Evolutionary conservation across 2,329 filamentous ascomycete species (phyloP), one percentile per base, ranked within the genome.

Genomic region (Fonsecaea pedrosoi): DNA sequence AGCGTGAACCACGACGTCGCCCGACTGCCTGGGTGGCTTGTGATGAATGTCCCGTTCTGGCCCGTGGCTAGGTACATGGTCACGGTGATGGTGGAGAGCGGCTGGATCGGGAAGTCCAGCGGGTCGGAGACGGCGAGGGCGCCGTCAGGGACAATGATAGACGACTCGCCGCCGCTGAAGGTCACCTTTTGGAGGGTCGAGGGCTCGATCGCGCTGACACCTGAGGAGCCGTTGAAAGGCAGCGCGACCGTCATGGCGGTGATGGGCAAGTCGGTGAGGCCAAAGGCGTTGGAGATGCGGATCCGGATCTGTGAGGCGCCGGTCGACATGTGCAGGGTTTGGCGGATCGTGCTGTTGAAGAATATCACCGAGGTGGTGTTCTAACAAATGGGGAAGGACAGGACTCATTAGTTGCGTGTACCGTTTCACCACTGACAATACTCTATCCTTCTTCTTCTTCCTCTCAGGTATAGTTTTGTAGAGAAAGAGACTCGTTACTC

Each of bases 251-350:
- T 85, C 0, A 85, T 85, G 1, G 83, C 82, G 0, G 85, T 87
- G 70, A 91, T 85, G 54, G 85, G 82, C 2, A 91, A 79, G 69
- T 87, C 83, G 40, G 82, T 86, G 1, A 81, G 75, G 2, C 89
- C 88, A 70, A 91, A 90, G 0, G 84, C 85, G 73, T 91, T 91
- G 53, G 87, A 89, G 59, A 91, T 81, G 54, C 86, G 85, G 40
- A 91, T 77, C 9, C 89, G 86, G 68, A 90, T 82, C 25, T 85
- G 82, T 2, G 82, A 77, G 2, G 85, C 83, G 1, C 81, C 83
- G 4, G 88, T 81, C 7, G 87, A 86, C 70, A 88, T 79, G 69
- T 87, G 85, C 13, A 90, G 75, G 0, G 88, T 90, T 75, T 91
- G 89, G 2, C 89, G 87, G 69, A 91, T 82, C 0, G 89, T 90